Base-by-base conservation (phyloP, 371 early-diverging fungal species). In the Basidiobolus meristosporus region DNA sequence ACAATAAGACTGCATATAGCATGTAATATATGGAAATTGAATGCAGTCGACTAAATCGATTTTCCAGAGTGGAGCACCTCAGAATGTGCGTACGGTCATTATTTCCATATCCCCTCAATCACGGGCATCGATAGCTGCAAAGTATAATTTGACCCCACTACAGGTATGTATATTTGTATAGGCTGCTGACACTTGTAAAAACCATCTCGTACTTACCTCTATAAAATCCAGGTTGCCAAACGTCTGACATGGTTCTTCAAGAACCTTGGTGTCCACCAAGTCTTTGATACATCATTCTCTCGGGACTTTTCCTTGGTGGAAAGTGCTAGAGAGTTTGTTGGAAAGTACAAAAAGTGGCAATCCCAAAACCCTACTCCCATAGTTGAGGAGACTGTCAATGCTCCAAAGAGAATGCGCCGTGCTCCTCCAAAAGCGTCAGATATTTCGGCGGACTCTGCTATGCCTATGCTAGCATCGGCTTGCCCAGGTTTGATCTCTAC, bases 61-160 rank as follows among this genome's bases (percentile, higher is more conserved):
- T 11, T 23, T 54, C 15, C 56, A 64, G 52, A 46, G 54, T 47
- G 17, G 42, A 5, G 21, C 36, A 9, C 10, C 22, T 5, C 21
- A 43, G 10, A 12, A 43, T 28, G 15, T 41, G 9, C 42, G 40
- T 23, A 72, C 68, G 2, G 60, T 85, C 19, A 75, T 80, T 6
- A 65, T 87, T 9, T 82, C 93, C 11, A 60, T 93, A 21, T 75
- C 90, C 9, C 90, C 91, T n/a, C 95, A 97, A 51, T 69, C 85
- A 0, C 58, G 82, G 31, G 93, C 91, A 1, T 89, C 92, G 1
- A 52, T 97, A 22, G 90, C 90, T 2, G 73, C 77, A 7, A 90
- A 90, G 54, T 85, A 85, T 52, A 48, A 63, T 20, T 42, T 90
- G 28, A 50, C 72, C 0, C 56, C 68, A 5, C 40, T 73, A 16